phyloP scores from a whole-genome alignment of 176 grass and related monocot species.

The Elymus sibiricus region DNA sequence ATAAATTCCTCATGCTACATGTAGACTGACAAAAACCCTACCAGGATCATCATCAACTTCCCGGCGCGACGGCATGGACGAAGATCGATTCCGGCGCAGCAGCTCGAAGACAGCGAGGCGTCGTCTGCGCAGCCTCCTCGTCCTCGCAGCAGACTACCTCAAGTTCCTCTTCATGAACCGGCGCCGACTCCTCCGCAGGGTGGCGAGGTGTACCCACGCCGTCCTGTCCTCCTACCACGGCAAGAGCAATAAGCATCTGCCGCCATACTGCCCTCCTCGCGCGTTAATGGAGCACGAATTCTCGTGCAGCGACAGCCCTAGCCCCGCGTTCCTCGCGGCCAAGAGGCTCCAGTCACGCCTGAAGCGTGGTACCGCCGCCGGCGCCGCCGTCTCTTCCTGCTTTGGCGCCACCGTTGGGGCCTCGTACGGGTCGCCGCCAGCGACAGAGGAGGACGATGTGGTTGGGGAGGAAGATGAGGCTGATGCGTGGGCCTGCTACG shows the following conservation, averaged over 20 bases:
- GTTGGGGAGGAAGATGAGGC: conserved; percentile 13
- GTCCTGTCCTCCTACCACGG: conserved; percentile 25
- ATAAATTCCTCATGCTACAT: conserved; percentile 23
- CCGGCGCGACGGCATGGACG: conserved; percentile 12
- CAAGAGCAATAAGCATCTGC: conserved; percentile 2
- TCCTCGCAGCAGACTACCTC: conserved; percentile 41
- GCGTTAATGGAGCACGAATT: conserved; percentile 58
- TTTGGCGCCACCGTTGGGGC: conserved; percentile 10
- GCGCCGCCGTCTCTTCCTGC: conserved; percentile 11
- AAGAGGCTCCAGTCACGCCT: conserved; percentile 46
- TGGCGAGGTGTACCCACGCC: conserved; percentile 34
- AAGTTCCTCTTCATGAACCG: conserved; percentile 50
- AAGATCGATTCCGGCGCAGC: neutral
- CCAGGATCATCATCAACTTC: neutral
- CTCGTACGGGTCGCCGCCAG: conserved; percentile 5
- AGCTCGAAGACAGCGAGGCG: neutral
- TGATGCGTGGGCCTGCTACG: neutral
- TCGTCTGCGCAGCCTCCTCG: conserved; percentile 26
- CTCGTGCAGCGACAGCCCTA: conserved; percentile 70
- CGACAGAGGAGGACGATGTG: neutral
- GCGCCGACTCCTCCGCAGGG: conserved; percentile 40
- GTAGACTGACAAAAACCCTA: conserved; percentile 10
- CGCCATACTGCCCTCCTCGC: conserved; percentile 2
- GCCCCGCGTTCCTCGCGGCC: conserved; percentile 28
- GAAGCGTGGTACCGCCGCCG: conserved; percentile 13